phyloP scores from a whole-genome alignment of 1,284 basidiomycete species.

The Ustilago vetiveriae region DNA sequence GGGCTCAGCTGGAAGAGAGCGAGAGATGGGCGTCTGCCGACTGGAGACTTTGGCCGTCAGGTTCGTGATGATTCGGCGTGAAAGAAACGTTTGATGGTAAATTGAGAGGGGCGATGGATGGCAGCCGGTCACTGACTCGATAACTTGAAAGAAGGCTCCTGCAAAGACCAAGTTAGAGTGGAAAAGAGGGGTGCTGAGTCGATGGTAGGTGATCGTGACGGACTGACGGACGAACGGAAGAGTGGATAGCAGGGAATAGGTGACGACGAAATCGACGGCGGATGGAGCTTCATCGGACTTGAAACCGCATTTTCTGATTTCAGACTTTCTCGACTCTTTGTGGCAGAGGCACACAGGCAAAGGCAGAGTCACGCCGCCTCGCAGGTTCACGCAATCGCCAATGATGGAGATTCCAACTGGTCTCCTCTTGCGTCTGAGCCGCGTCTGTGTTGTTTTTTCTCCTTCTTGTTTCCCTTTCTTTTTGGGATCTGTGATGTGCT shows the following conservation, averaged over 20 bases:
- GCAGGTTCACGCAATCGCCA: too few species aligned
- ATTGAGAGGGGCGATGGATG: too few species aligned
- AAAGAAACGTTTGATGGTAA: too few species aligned
- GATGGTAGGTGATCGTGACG: not conserved
- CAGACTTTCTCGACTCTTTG: not conserved
- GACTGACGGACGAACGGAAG: not conserved
- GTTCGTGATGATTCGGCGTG: too few species aligned
- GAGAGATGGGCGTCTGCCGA: too few species aligned
- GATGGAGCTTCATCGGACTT: conserved; percentile 26
- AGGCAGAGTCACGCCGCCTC: not conserved
- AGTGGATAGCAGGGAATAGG: too few species aligned
- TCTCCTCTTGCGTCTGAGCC: not conserved
- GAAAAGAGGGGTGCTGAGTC: conserved; percentile 2
- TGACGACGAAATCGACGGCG: not conserved
- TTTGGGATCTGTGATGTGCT: not conserved
- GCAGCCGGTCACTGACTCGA: too few species aligned
- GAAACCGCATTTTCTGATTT: conserved; percentile 4
- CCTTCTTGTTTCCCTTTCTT: not conserved
- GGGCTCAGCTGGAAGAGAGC: too few species aligned
- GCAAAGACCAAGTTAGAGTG: not conserved
- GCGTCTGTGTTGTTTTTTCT: not conserved
- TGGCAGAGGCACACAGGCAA: not conserved
- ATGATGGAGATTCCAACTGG: too few species aligned
- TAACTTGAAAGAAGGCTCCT: too few species aligned
- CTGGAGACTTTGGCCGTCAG: too few species aligned